Evolutionary conservation across 768 basidiomycete genomes (phyloP).

Genomic region (Phlebiopsis flavidoalba): DNA sequence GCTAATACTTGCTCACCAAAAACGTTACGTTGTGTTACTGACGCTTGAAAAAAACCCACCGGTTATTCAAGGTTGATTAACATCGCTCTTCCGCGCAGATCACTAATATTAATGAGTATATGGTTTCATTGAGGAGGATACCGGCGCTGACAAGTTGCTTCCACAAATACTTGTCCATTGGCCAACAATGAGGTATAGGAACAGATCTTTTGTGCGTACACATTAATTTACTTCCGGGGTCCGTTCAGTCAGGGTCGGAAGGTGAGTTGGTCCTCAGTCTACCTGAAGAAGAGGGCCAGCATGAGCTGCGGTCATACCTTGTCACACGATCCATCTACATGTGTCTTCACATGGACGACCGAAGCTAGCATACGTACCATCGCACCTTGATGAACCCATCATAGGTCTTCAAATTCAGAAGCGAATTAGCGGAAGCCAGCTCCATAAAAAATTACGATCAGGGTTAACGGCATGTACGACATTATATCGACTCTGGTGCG

Average conservation of each 20-base stretch:
- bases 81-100: slow-evolving; percentile 37
- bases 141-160: slow-evolving; percentile 1
- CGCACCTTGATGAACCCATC: slow-evolving; percentile 9
- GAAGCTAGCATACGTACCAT: slow-evolving; percentile 14
- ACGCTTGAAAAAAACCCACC: slow-evolving; percentile 9
- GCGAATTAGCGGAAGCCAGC: too few relatives aligned
- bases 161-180: slow-evolving; percentile 11
- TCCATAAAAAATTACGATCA: too few relatives aligned
- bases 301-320: not conserved
- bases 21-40: too few relatives aligned
- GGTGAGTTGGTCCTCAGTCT: not conserved
- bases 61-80: slow-evolving; percentile 29
- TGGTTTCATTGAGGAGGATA: too few relatives aligned
- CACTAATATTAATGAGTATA: slow-evolving; percentile 2
- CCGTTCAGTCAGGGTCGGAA: not conserved
- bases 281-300: not conserved
- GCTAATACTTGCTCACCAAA: too few relatives aligned
- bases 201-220: slow-evolving; percentile 12
- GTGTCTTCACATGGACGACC: slow-evolving; percentile 8
- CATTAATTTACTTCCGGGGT: too few relatives aligned
- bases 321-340: too few relatives aligned
- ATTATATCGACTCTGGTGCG: too few relatives aligned
- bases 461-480: too few relatives aligned
- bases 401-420: too few relatives aligned
- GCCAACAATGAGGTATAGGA: slow-evolving; percentile 12